Evolutionary conservation across 2,329 filamentous ascomycete genomes (phyloP).

Genomic region (Blastomyces gilchristii): DNA sequence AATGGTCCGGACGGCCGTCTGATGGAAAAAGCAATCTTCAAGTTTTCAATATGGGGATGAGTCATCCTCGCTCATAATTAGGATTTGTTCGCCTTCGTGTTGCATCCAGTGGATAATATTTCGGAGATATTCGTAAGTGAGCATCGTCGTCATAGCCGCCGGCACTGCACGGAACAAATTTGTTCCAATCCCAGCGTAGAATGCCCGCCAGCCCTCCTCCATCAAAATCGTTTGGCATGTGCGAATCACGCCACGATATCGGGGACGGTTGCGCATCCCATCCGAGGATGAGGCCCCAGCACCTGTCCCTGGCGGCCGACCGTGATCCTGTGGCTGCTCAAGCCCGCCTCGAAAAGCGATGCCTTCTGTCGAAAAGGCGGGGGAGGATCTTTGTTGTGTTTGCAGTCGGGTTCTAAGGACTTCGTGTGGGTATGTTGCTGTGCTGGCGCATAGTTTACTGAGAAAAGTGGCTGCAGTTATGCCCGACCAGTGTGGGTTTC

Average conservation of each 20-base stretch:
- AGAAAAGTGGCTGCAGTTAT: slow-evolving; percentile 82
- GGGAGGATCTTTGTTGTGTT: slow-evolving; percentile 67
- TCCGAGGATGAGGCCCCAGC: slow-evolving; percentile 42
- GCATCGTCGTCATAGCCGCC: slow-evolving; percentile 91
- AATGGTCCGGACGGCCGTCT: not conserved
- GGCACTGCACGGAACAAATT: slow-evolving; percentile 96
- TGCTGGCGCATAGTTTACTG: slow-evolving; percentile 89
- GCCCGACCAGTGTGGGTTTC: slow-evolving; percentile 66
- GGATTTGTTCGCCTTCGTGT: slow-evolving; percentile 36
- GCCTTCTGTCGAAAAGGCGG: slow-evolving; percentile 39
- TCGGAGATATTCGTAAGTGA: slow-evolving; percentile 79
- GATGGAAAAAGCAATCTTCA: not conserved
- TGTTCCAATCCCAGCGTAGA: slow-evolving; percentile 93
- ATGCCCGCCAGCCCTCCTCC: slow-evolving; percentile 92
- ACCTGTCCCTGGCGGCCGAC: slow-evolving; percentile 31
- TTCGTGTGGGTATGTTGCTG: slow-evolving; percentile 93
- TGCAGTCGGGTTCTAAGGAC: slow-evolving; percentile 88
- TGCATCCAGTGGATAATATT: slow-evolving; percentile 45
- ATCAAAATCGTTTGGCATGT: slow-evolving; percentile 75
- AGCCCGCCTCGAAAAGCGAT: slow-evolving; percentile 39
- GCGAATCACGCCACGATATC: slow-evolving; percentile 67
- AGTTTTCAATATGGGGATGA: not conserved
- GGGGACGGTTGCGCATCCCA: slow-evolving; percentile 44
- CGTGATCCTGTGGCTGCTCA: slow-evolving; percentile 35
- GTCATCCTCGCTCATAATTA: not conserved